Conservation (phyloP, 2,329 filamentous ascomycete species). For the Cordyceps javanica region DNA sequence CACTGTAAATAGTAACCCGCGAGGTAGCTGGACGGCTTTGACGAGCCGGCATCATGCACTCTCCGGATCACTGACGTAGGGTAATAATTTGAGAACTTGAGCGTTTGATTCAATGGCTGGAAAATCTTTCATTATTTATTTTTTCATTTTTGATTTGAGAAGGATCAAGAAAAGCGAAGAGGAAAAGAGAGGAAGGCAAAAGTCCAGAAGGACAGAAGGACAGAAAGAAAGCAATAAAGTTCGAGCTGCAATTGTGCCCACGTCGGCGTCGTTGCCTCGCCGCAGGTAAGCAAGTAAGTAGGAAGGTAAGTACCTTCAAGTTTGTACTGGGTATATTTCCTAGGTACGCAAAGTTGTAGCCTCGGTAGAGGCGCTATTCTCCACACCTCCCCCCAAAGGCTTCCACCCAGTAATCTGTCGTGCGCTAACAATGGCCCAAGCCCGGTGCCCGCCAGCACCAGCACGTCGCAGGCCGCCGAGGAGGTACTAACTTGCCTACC, state of each 20-base stretch:
- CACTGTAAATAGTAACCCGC: not conserved
- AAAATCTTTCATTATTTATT: not conserved
- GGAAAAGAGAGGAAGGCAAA: too few species aligned
- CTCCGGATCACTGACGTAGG: not conserved
- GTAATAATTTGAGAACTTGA: too few species aligned
- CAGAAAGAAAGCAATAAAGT: too few species aligned
- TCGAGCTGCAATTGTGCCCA: too few species aligned
- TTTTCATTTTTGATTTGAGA: too few species aligned
- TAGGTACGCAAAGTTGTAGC: not conserved
- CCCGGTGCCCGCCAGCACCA: not conserved
- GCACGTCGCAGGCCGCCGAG: not conserved
- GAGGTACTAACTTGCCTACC: not conserved
- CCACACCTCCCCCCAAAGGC: conserved; percentile 10
- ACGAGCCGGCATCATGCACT: not conserved
- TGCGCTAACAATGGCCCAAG: not conserved
- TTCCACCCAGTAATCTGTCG: not conserved
- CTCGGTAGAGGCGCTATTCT: conserved; percentile 8
- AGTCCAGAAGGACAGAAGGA: too few species aligned
- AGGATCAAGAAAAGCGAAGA: too few species aligned
- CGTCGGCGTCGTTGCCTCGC: conserved; percentile 5
- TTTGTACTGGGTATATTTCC: too few species aligned
- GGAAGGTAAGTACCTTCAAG: too few species aligned
- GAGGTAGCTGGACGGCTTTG: not conserved
- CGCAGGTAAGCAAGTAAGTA: too few species aligned
- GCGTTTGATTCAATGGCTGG: too few species aligned